These are phyloP conservation scores for Suillus spraguei DNA, from an alignment of 768 basidiomycete genomes.

Conservation along the genomic window DNA sequence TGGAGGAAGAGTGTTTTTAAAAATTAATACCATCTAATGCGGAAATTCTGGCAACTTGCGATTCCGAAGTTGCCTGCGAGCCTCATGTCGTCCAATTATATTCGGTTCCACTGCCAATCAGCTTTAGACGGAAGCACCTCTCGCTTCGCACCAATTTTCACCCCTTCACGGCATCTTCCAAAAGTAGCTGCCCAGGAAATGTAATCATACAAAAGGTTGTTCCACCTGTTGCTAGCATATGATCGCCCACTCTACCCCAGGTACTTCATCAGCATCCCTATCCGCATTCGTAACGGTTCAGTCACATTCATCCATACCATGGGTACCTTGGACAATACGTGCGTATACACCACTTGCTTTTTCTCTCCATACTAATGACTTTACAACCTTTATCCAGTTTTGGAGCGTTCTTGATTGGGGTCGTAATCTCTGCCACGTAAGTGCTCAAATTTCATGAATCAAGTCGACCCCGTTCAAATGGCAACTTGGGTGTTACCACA, in stretches of 20 bases:
- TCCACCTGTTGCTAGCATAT: background rate
- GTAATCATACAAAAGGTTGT: constrained; percentile 11
- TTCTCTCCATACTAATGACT: background rate
- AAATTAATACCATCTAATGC: background rate
- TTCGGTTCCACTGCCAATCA: background rate
- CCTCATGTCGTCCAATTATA: constrained; percentile 7
- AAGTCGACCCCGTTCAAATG: background rate
- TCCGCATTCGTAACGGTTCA: background rate
- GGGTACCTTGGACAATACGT: constrained; percentile 38
- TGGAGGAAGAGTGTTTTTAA: constrained; percentile 4
- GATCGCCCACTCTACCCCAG: background rate
- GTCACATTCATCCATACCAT: constrained; percentile 4
- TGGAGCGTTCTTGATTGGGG: constrained; percentile 53
- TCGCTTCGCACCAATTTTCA: constrained; percentile 7
- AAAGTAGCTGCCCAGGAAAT: background rate
- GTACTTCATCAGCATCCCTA: background rate
- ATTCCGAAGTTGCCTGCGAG: background rate
- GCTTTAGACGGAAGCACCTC: constrained; percentile 6
- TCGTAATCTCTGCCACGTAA: constrained; percentile 50
- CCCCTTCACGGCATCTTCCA: constrained; percentile 5
- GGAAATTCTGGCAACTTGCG: constrained; percentile 7
- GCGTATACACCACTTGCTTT: constrained; percentile 14
- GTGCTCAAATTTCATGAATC: constrained; percentile 22
- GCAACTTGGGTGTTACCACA: constrained; percentile 19
- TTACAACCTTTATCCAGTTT: constrained; percentile 34